These are phyloP conservation scores for Fusarium euwallaceae DNA, from an alignment of 2,329 filamentous ascomycete species.

Conservation along the genomic window DNA sequence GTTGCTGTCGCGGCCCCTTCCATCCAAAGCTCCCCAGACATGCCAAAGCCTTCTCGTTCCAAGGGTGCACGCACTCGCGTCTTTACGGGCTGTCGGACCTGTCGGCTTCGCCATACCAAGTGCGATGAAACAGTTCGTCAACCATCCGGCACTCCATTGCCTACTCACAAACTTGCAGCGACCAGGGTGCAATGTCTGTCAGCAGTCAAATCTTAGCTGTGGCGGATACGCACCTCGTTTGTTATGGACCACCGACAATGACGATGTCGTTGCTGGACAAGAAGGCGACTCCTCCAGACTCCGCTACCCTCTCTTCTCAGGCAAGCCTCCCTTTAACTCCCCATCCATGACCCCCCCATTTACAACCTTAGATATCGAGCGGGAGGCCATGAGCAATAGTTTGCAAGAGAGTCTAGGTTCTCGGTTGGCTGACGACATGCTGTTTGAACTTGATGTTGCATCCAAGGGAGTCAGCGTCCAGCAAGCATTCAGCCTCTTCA, in stretches of 20 bases:
- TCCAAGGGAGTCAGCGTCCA: neutral
- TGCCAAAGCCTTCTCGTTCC: neutral
- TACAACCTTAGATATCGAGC: neutral
- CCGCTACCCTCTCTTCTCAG: neutral
- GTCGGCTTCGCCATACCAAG: neutral
- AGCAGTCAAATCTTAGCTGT: neutral
- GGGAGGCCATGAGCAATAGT: neutral
- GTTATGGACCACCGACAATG: neutral
- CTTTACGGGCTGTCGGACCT: neutral
- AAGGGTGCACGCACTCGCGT: neutral
- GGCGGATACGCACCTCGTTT: neutral
- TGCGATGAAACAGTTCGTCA: neutral
- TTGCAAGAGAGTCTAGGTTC: neutral
- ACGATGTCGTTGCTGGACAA: neutral
- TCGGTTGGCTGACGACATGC: neutral
- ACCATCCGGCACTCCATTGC: too few species aligned
- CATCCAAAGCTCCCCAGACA: too few species aligned
- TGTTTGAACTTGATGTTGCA: neutral
- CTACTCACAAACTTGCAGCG: too few species aligned
- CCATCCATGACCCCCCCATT: too few species aligned
- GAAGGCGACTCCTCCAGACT: neutral
- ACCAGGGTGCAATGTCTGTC: neutral
- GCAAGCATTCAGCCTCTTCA: neutral
- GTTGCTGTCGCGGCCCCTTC: too few species aligned
- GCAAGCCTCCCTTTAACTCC: neutral